Evolutionary conservation across 345 rosid genomes (phyloP).

Genomic region (Diplotaxis tenuifolia): DNA sequence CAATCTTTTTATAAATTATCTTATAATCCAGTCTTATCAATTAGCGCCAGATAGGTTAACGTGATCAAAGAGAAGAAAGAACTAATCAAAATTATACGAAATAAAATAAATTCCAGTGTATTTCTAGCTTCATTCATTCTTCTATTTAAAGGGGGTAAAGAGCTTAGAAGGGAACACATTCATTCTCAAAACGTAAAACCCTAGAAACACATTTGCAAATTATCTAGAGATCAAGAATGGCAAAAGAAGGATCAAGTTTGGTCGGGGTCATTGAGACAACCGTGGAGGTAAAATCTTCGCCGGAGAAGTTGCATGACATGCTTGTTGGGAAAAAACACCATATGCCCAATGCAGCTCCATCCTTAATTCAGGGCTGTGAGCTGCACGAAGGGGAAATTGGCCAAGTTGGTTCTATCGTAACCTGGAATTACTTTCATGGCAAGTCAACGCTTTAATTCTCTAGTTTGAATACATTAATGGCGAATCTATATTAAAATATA

Average conservation of each 20-base stretch:
- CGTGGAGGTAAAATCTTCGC: slow-evolving; percentile 10
- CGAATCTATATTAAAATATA: not conserved
- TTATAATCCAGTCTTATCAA: not conserved
- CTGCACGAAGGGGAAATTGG: slow-evolving; percentile 46
- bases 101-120: not conserved
- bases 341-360: slow-evolving; percentile 22
- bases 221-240: not conserved
- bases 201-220: not conserved
- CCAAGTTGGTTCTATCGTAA: slow-evolving; percentile 29
- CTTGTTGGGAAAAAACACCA: slow-evolving; percentile 39
- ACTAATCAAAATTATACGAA: not conserved
- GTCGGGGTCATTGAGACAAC: slow-evolving; percentile 19
- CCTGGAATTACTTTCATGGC: slow-evolving; percentile 38
- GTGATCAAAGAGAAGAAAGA: slow-evolving; percentile 4
- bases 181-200: not conserved
- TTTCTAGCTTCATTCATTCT: not conserved
- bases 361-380: slow-evolving; percentile 18
- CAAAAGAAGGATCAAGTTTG: slow-evolving; percentile 20
- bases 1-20: not conserved
- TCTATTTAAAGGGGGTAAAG: not conserved
- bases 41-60: not conserved
- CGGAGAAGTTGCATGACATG: slow-evolving; percentile 35
- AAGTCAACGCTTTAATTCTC: not conserved
- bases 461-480: not conserved
- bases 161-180: not conserved